Evolutionary conservation across 768 basidiomycete genomes (phyloP).

Genomic region (Lanmaoa rubissima): DNA sequence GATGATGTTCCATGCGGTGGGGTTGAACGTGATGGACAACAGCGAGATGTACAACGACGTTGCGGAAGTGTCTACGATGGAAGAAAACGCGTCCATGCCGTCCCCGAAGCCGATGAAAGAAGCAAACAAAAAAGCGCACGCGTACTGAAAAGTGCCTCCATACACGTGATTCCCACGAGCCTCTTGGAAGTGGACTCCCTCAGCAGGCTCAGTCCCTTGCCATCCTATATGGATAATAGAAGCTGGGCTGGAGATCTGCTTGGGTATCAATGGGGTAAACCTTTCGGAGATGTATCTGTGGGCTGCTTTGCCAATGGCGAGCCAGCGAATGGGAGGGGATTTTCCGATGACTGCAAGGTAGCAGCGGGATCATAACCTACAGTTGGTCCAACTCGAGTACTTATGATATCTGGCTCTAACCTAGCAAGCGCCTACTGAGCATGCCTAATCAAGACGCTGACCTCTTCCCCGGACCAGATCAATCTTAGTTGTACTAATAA

Average conservation of each 20-base stretch:
- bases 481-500: not conserved
- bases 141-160: not conserved
- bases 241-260: not conserved
- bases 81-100: conserved; percentile 28
- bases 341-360: not conserved
- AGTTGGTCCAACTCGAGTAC: not conserved
- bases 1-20: conserved; percentile 93
- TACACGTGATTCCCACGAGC: conserved; percentile 12
- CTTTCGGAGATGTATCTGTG: not conserved
- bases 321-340: not conserved
- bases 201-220: too few relatives aligned
- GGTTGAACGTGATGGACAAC: conserved; percentile 83
- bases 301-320: not conserved
- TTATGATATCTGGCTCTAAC: too few relatives aligned
- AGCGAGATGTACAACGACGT: conserved; percentile 64
- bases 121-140: not conserved
- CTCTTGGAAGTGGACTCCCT: not conserved
- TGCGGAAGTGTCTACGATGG: conserved; percentile 58
- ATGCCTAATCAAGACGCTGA: not conserved
- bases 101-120: not conserved
- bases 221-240: not conserved
- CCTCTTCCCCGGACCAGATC: not conserved
- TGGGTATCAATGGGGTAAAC: not conserved
- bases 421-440: not conserved
- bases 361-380: too few relatives aligned